A percentile compares a stretch with the other conserved stretches of the same genome.
Conservation (phyloP, 768 basidiomycete species). For the Auricularia auricula-judae region DNA sequence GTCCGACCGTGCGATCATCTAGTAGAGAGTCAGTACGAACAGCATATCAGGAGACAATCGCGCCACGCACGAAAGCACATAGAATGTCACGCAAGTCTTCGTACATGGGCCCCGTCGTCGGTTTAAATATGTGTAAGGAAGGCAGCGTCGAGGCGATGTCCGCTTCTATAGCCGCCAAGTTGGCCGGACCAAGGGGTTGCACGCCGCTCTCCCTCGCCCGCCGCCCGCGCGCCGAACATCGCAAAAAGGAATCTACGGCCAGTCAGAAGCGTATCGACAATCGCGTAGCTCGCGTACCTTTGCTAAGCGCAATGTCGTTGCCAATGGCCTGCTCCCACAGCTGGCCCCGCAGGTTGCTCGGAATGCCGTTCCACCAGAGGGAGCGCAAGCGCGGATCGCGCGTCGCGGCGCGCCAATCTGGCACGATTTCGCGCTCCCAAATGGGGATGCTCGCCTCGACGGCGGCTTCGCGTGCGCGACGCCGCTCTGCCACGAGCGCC, state of each 20-base stretch:
- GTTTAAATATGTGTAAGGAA: conserved; percentile 68
- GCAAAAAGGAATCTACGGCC: conserved; percentile 2
- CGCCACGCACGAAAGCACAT: conserved; percentile 57
- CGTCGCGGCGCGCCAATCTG: conserved; percentile 71
- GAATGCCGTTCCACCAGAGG: conserved; percentile 86
- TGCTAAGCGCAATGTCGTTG: conserved; percentile 69
- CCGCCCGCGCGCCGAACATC: conserved; percentile 66
- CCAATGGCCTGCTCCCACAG: conserved; percentile 86
- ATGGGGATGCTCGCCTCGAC: conserved; percentile 58
- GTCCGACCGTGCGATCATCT: conserved; percentile 5
- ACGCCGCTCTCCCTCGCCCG: conserved; percentile 60
- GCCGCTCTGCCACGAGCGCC: conserved; percentile 50
- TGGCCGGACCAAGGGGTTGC: conserved; percentile 51
- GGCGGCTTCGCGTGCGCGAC: conserved; percentile 49
- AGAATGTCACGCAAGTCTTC: conserved; percentile 74
- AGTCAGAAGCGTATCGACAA: not conserved
- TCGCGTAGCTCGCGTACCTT: conserved; percentile 38
- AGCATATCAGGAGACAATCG: too few species aligned
- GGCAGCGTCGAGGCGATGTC: conserved; percentile 71
- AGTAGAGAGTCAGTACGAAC: not conserved
- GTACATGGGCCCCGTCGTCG: conserved; percentile 67
- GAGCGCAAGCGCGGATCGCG: conserved; percentile 52
- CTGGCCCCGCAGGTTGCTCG: conserved; percentile 62
- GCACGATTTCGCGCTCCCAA: conserved; percentile 73
- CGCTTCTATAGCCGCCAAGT: conserved; percentile 53